Percentiles rank a stretch among this genome's conserved stretches.
Evolutionary conservation across 345 rosid species (phyloP).

Genomic region (Salix brachista): DNA sequence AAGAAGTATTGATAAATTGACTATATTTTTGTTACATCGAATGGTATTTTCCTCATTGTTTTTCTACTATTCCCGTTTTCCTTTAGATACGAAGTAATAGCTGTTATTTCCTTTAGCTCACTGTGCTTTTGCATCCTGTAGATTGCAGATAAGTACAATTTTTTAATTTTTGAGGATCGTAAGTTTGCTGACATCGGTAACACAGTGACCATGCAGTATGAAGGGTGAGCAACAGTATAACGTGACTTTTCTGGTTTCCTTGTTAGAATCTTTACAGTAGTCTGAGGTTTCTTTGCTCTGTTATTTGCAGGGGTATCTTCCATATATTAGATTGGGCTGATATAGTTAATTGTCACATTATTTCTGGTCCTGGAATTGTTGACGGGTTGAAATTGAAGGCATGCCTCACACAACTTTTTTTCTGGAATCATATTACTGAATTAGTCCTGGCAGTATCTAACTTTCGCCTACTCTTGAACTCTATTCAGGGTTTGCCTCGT

Average conservation of each 20-base stretch:
- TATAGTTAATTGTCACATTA: constrained; percentile 82
- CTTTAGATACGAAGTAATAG: background rate
- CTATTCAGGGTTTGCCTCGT: constrained; percentile 72
- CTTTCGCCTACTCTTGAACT: background rate
- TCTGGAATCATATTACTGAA: background rate
- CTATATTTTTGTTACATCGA: too few relatives aligned
- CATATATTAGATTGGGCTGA: constrained; percentile 93
- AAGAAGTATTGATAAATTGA: background rate
- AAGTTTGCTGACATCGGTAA: constrained; percentile 99
- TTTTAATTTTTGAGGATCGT: constrained; percentile 91
- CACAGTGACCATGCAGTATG: constrained; percentile 98
- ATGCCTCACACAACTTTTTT: constrained; percentile 5
- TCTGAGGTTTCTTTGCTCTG: constrained; percentile 3
- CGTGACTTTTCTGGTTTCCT: background rate
- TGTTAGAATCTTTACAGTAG: background rate
- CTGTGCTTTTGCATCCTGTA: constrained; percentile 13
- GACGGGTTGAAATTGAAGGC: constrained; percentile 93
- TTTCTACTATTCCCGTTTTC: background rate
- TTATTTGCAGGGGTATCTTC: constrained; percentile 64
- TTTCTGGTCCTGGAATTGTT: constrained; percentile 93
- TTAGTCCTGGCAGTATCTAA: constrained; percentile 7
- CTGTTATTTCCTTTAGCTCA: background rate
- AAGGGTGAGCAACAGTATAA: constrained; percentile 50
- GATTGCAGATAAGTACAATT: constrained; percentile 89
- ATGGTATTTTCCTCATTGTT: background rate